These are phyloP conservation scores for Stagonosporopsis chrysanthemi DNA, from an alignment of 2,329 filamentous ascomycete genomes.

Conservation along the genomic window DNA sequence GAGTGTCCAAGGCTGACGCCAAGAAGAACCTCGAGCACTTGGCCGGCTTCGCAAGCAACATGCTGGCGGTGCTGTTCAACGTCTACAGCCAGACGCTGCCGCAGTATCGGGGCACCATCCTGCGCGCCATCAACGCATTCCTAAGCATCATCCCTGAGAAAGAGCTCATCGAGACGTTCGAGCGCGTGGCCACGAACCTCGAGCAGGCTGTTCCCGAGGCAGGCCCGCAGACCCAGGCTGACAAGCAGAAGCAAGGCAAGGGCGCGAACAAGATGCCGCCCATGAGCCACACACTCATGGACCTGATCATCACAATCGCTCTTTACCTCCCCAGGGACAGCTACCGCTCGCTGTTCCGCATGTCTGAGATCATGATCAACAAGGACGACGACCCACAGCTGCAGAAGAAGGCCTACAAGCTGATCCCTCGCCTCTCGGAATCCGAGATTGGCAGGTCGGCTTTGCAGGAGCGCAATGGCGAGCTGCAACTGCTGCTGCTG, in stretches of 20 bases:
- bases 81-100: slow-evolving; percentile 97
- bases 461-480: slow-evolving; percentile 74
- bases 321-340: slow-evolving; percentile 89
- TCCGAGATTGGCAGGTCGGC: slow-evolving; percentile 80
- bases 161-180: slow-evolving; percentile 88
- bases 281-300: slow-evolving; percentile 93
- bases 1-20: slow-evolving; percentile 77
- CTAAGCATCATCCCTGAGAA: slow-evolving; percentile 81
- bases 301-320: slow-evolving; percentile 94
- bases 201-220: slow-evolving; percentile 71
- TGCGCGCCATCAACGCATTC: slow-evolving; percentile 94
- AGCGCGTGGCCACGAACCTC: slow-evolving; percentile 84
- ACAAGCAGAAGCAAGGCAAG: slow-evolving; percentile 67
- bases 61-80: slow-evolving; percentile 97
- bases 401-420: slow-evolving; percentile 99
- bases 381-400: slow-evolving; percentile 86
- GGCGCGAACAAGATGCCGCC: slow-evolving; percentile 81
- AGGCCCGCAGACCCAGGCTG: slow-evolving; percentile 68
- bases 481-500: slow-evolving; percentile 84
- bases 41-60: slow-evolving; percentile 79
- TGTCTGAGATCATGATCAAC: slow-evolving; percentile 82
- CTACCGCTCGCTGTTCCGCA: slow-evolving; percentile 84
- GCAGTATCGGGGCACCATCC: slow-evolving; percentile 86
- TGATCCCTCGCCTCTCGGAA: slow-evolving; percentile 87
- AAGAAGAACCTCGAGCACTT: slow-evolving; percentile 83